Percentiles rank a stretch among this genome's conserved stretches.
Conservation (phyloP, 2,329 filamentous ascomycete genomes). For the Arthrobotrys conoides region DNA sequence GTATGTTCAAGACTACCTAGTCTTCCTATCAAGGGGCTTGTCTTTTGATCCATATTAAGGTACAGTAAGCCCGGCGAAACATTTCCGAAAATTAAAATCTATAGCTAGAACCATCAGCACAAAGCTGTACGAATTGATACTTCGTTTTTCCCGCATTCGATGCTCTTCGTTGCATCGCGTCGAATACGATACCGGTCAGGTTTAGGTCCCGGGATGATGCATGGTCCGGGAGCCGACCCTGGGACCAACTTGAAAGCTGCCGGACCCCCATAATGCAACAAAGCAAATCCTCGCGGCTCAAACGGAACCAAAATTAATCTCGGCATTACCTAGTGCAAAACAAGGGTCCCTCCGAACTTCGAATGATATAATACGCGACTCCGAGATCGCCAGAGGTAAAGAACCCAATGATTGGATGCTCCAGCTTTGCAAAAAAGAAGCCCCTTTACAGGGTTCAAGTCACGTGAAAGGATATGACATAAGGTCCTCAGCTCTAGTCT, state of each 20-base stretch:
- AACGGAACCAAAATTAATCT: slow-evolving; percentile 11
- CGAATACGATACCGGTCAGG: neutral
- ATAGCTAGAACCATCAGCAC: neutral
- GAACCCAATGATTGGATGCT: slow-evolving; percentile 1
- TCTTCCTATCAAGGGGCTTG: neutral
- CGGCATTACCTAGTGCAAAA: neutral
- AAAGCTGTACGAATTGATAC: neutral
- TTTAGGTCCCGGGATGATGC: neutral
- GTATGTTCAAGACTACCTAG: neutral
- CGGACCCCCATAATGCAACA: slow-evolving; percentile 8
- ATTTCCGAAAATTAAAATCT: neutral
- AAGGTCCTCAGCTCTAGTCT: neutral
- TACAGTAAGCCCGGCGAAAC: slow-evolving; percentile 14
- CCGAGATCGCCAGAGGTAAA: neutral
- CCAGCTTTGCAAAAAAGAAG: neutral
- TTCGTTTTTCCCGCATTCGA: neutral
- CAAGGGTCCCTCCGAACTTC: slow-evolving; percentile 17
- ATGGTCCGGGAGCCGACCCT: neutral
- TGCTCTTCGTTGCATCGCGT: neutral
- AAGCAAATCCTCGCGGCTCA: slow-evolving; percentile 8
- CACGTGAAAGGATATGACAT: slow-evolving; percentile 20
- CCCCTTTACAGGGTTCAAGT: neutral
- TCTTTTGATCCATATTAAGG: slow-evolving; percentile 15
- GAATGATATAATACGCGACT: slow-evolving; percentile 24
- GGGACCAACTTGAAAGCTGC: neutral